Percentiles rank a stretch among this genome's conserved stretches.
phyloP scores from a whole-genome alignment of 305 asterid genomes.

The Fraxinus greggii region DNA sequence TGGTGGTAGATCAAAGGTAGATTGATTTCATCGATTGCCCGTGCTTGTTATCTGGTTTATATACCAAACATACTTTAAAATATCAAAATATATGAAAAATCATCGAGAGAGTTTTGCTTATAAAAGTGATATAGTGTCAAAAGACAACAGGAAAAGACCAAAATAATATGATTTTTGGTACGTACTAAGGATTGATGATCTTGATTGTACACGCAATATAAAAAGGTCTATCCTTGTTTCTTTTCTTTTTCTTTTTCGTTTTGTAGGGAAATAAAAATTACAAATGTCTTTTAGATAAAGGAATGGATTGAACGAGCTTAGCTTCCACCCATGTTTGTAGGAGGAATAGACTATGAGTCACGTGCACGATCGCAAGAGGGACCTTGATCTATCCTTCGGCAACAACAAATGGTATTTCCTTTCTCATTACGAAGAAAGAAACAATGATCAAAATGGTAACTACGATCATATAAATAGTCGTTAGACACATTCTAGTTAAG shows the following conservation, averaged over 20 bases:
- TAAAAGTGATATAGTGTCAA: background rate
- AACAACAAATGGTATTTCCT: background rate
- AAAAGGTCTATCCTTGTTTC: background rate
- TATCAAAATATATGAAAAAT: background rate
- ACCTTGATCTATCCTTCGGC: background rate
- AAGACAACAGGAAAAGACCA: background rate
- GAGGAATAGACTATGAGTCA: background rate
- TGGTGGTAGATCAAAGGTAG: background rate
- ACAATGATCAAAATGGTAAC: background rate
- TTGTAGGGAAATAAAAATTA: background rate
- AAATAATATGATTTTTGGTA: background rate
- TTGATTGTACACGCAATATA: background rate
- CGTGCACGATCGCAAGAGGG: background rate
- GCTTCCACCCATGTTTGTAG: background rate
- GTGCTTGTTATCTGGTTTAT: background rate
- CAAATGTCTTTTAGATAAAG: background rate
- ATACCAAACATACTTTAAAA: background rate
- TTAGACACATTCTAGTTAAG: background rate
- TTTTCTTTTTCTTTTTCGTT: background rate
- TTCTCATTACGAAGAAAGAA: background rate
- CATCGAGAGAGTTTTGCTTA: background rate
- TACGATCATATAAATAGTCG: background rate
- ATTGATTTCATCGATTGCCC: background rate
- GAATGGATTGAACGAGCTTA: background rate
- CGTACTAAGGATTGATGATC: background rate